Evolutionary conservation across 371 early-diverging fungal genomes (phyloP).

Genomic region (Umbelopsis sp.): DNA sequence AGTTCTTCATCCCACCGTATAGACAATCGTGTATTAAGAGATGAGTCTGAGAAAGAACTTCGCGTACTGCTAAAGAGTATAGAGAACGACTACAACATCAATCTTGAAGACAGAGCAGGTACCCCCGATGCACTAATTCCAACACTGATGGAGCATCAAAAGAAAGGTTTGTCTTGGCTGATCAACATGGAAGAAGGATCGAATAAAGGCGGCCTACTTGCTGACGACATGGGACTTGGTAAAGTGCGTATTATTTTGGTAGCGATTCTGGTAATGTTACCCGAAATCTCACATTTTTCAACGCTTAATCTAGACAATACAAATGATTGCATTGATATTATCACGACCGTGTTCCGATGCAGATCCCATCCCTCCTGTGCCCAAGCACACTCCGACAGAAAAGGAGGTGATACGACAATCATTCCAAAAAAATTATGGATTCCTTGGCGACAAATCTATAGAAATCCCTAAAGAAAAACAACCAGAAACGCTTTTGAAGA

Average conservation of each 20-base stretch:
- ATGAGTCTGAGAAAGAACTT: slow-evolving; percentile 44
- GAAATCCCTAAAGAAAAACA: background rate
- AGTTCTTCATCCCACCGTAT: background rate
- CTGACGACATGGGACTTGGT: slow-evolving; percentile 72
- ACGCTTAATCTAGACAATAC: slow-evolving; percentile 60
- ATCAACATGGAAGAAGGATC: slow-evolving; percentile 53
- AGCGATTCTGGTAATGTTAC: background rate
- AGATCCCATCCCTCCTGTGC: slow-evolving; percentile 15
- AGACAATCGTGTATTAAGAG: background rate
- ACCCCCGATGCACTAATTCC: slow-evolving; percentile 55
- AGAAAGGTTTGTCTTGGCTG: slow-evolving; percentile 69
- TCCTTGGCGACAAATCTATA: background rate
- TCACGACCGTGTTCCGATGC: slow-evolving; percentile 40
- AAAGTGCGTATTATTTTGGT: slow-evolving; percentile 27
- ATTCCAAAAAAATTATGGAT: background rate
- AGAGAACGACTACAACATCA: slow-evolving; percentile 39
- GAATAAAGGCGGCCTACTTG: slow-evolving; percentile 73
- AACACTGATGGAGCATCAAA: slow-evolving; percentile 64
- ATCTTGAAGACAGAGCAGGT: slow-evolving; percentile 50
- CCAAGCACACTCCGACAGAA: background rate
- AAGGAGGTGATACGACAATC: background rate
- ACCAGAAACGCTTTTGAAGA: slow-evolving; percentile 24
- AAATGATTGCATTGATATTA: slow-evolving; percentile 77
- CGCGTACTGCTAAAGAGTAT: slow-evolving; percentile 47
- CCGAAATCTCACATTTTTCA: slow-evolving; percentile 1